Base-by-base conservation (phyloP, 2,329 filamentous ascomycete genomes). In the Colletotrichum musicola region DNA sequence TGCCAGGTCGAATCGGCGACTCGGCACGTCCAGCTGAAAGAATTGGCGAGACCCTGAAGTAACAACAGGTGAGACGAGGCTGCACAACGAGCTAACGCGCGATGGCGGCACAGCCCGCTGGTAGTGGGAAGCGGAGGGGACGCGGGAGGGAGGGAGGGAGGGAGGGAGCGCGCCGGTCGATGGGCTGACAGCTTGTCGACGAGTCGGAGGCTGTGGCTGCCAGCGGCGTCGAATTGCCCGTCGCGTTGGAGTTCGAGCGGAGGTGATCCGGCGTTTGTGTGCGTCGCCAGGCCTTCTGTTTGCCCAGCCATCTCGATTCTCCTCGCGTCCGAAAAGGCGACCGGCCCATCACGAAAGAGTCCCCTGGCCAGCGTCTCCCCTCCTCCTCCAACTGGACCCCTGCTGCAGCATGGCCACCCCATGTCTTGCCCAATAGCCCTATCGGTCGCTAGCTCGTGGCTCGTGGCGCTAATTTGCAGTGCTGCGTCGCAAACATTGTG, bases 361-460 rank as follows among this genome's bases (percentile, higher is more conserved):
- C 30, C 30, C 30, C 30, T 9, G 30, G 2, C 30, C 30, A 9
- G 30, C 9, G 30, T 35, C 7, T 10, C 30, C 30, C 30, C 30
- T 35, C 30, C 30, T 35, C 30, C 30, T 35, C 30, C 30, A 35
- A 35, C 30, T 13, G 30, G 12, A 49, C 62, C 65, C 61, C 62
- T 57, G 65, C 42, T 20, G n/a, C 40, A 13, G 50, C 62, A 66
- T 69, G 62, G 62, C 35, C 35, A 35, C 30, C 66, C 66, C 62
- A 47, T 66, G 66, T 69, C 66, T 69, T 55, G 62, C 62, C 38
- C 62, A 61, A 49, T 66, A 61, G 50, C 56, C 66, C 50, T 59
- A 51, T 65, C 65, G 13, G 50, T 60, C 50, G 50, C 55, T 61
- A 60, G 62, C 42, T 50, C 62, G 47, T 53, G 49, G 50, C 22